Evolutionary conservation across 1,284 basidiomycete species (phyloP), one percentile per base, ranked within the genome.

Genomic region (Coniferiporia sulphurascens): DNA sequence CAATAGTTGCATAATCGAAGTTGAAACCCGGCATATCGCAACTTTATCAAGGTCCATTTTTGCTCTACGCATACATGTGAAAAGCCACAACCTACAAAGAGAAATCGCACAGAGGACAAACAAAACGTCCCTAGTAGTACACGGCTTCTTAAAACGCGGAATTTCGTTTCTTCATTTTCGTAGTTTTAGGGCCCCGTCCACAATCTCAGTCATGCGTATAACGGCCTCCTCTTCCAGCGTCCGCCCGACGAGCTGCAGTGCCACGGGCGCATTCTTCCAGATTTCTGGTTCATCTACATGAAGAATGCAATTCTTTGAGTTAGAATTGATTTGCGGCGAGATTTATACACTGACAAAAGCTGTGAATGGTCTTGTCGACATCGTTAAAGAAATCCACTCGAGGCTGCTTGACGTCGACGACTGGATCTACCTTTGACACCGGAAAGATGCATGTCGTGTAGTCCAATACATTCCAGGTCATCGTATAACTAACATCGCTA

Each of bases 161-260:
- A 8, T 15, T 10, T 12, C 15, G 2, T 15, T n/a, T 50, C 15
- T 19, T 44, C 45, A 9, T 21, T 35, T 35, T 60, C 54, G n/a
- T 48, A 43, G 49, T 59, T 54, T 76, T 58, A 81, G 65, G 6
- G 80, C 78, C 0, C 65, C 68, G 56, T 81, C 80, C 5, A 86
- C 79, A 36, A 87, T 77, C 64, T 85, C 81, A 9, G 79, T 76
- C 78, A 88, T 82, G 0, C 75, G 80, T 35, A 89, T 75, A 7
- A 88, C 78, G 0, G 82, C 85, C 66, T 90, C 89, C 64, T 91
- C 89, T 66, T 92, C 86, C 46, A 85, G 74, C 15, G 83, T 84
- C 55, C 81, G 74, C 0, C 84, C 87, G 2, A 91, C 77, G 4
- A 91, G 66, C 66, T 93, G 90, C 21, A 93, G 70, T 15, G 77